Conservation (phyloP, 352 stramenopile species). For the Phytophthora boehmeriae region DNA sequence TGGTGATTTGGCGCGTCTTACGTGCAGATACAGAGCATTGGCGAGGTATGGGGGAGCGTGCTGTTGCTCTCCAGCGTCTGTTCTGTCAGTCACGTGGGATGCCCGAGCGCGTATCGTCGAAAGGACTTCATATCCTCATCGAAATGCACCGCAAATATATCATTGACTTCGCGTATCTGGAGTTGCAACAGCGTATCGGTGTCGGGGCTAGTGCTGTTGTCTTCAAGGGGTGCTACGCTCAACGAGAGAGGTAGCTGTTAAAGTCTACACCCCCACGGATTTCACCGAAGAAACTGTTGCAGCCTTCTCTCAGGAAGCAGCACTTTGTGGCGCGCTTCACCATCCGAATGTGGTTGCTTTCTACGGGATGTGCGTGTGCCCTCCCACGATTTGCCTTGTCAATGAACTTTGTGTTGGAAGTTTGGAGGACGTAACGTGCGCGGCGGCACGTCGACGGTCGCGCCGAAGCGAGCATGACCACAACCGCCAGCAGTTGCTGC, state of each 20-base stretch:
- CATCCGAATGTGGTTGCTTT: constrained; percentile 73
- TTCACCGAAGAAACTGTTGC: constrained; percentile 65
- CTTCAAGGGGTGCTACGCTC: constrained; percentile 59
- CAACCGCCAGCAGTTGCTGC: constrained; percentile 62
- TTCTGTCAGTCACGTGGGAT: constrained; percentile 55
- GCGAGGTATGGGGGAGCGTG: constrained; percentile 56
- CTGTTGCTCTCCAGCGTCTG: constrained; percentile 45
- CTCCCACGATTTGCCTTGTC: constrained; percentile 69
- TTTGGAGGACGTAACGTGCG: constrained; percentile 57
- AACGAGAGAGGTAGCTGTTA: constrained; percentile 58
- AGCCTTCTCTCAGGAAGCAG: constrained; percentile 65
- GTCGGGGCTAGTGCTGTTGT: constrained; percentile 52
- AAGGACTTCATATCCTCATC: constrained; percentile 68
- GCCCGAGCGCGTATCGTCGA: constrained; percentile 54
- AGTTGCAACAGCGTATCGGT: constrained; percentile 60
- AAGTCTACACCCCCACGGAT: constrained; percentile 70
- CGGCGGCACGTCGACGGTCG: constrained; percentile 36
- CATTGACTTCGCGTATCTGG: constrained; percentile 70
- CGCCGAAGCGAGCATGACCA: constrained; percentile 28
- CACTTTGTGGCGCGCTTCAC: constrained; percentile 56
- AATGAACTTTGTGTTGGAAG: constrained; percentile 70
- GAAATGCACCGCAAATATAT: constrained; percentile 80
- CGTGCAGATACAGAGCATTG: constrained; percentile 66
- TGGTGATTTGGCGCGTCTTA: constrained; percentile 69
- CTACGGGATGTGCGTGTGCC: constrained; percentile 68